These are phyloP conservation scores for Starmerella cellae DNA, from an alignment of 805 yeast species.

Conservation along the genomic window DNA sequence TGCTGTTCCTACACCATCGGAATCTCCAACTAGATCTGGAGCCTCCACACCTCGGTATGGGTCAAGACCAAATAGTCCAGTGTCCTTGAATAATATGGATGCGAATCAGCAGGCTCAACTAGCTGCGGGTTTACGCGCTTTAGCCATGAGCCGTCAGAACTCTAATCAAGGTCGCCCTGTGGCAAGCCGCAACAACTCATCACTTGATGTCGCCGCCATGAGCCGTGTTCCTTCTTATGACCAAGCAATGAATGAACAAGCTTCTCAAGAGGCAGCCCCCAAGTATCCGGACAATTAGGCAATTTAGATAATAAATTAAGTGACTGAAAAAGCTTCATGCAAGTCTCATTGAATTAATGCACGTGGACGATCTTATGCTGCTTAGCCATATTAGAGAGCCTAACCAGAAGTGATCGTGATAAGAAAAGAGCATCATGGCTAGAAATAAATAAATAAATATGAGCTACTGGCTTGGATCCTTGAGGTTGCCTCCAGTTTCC, in stretches of 20 bases:
- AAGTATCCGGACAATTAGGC: constrained; percentile 42
- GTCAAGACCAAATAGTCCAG: constrained; percentile 3
- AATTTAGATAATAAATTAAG: too few relatives aligned
- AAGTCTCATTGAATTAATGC: too few relatives aligned
- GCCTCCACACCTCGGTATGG: constrained; percentile 24
- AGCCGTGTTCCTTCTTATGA: constrained; percentile 75
- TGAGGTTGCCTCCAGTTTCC: background rate
- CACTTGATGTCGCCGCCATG: constrained; percentile 32
- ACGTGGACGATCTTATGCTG: too few relatives aligned
- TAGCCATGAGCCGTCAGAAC: constrained; percentile 26
- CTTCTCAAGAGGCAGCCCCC: constrained; percentile 52
- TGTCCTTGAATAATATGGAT: constrained; percentile 21
- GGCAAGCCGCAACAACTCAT: constrained; percentile 32
- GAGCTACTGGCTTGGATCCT: background rate
- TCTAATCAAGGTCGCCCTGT: constrained; percentile 27
- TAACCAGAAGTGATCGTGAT: too few relatives aligned
- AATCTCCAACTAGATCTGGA: constrained; percentile 31
- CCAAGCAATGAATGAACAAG: constrained; percentile 48
- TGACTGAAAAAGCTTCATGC: too few relatives aligned
- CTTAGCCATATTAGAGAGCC: too few relatives aligned
- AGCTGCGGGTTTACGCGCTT: constrained; percentile 29
- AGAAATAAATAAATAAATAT: too few relatives aligned
- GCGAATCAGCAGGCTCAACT: constrained; percentile 28
- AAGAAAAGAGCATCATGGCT: too few relatives aligned
- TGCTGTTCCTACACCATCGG: constrained; percentile 36